Conservation (phyloP, 2,329 filamentous ascomycete genomes). For the Talaromyces sp. region DNA sequence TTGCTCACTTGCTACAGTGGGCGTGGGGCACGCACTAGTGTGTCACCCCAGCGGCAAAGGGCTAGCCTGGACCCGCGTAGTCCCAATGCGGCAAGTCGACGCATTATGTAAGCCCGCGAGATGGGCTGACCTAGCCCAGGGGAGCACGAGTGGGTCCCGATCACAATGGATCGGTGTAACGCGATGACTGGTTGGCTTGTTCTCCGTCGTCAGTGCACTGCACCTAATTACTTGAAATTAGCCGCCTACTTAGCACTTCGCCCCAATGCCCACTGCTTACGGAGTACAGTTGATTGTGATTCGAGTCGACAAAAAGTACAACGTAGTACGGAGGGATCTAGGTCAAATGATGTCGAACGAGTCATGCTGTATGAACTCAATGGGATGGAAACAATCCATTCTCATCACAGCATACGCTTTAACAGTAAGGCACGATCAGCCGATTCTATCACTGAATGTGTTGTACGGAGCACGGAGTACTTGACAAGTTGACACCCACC, state of each 20-base stretch:
- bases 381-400: not conserved
- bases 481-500: no score
- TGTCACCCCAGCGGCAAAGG: not conserved
- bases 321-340: no score
- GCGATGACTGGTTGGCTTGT: not conserved
- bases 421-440: no score
- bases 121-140: conserved; percentile 5
- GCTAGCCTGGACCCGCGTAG: conserved; percentile 1
- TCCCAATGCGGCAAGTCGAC: not conserved
- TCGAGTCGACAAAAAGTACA: no score
- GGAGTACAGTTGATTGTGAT: no score
- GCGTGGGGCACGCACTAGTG: no score
- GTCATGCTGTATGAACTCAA: not conserved
- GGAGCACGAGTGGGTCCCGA: conserved; percentile 1
- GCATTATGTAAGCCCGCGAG: not conserved
- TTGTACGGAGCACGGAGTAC: no score
- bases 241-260: not conserved
- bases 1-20: no score
- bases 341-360: not conserved
- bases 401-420: no score
- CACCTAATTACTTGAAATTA: no score
- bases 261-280: no score
- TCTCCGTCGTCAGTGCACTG: conserved; percentile 4
- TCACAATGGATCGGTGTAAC: conserved; percentile 1
- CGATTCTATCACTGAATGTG: no score